Evolutionary conservation across 306 rosid species (phyloP).

Genomic region (Gleditsia sinensis): DNA sequence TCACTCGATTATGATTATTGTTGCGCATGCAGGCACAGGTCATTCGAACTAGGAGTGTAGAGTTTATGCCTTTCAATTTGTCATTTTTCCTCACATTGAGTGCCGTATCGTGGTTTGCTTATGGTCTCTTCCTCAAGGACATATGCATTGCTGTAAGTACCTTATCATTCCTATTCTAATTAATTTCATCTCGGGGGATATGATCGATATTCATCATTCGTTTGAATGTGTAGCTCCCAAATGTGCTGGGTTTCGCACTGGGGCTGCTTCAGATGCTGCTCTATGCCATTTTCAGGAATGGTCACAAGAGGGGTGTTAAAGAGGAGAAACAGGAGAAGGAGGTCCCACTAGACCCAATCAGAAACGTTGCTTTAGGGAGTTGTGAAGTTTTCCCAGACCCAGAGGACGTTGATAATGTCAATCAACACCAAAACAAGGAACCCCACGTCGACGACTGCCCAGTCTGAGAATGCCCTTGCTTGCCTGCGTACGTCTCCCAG

Average conservation of each 20-base stretch:
- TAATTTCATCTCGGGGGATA: too few relatives aligned
- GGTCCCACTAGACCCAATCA: slow-evolving; percentile 23
- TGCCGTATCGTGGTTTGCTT: slow-evolving; percentile 81
- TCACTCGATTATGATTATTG: background rate
- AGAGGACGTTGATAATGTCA: background rate
- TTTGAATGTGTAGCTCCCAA: slow-evolving; percentile 55
- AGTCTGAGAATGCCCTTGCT: background rate
- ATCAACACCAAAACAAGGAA: too few relatives aligned
- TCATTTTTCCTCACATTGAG: slow-evolving; percentile 85
- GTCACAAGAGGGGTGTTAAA: slow-evolving; percentile 8
- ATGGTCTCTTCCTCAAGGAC: slow-evolving; percentile 72
- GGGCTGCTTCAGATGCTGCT: slow-evolving; percentile 75
- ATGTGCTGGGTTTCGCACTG: slow-evolving; percentile 62
- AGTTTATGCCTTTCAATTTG: slow-evolving; percentile 76
- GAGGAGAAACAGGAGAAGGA: slow-evolving; percentile 31
- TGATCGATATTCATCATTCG: background rate
- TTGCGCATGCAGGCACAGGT: slow-evolving; percentile 62
- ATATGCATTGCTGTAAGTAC: slow-evolving; percentile 76
- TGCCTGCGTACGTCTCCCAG: too few relatives aligned
- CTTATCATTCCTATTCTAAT: too few relatives aligned
- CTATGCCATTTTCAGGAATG: slow-evolving; percentile 54
- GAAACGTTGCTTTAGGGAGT: background rate
- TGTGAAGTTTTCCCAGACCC: slow-evolving; percentile 24
- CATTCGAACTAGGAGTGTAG: slow-evolving; percentile 74
- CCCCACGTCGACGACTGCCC: background rate